These are phyloP conservation scores for Ogataea nitratoaversa DNA, from an alignment of 805 yeast species.

Conservation along the genomic window DNA sequence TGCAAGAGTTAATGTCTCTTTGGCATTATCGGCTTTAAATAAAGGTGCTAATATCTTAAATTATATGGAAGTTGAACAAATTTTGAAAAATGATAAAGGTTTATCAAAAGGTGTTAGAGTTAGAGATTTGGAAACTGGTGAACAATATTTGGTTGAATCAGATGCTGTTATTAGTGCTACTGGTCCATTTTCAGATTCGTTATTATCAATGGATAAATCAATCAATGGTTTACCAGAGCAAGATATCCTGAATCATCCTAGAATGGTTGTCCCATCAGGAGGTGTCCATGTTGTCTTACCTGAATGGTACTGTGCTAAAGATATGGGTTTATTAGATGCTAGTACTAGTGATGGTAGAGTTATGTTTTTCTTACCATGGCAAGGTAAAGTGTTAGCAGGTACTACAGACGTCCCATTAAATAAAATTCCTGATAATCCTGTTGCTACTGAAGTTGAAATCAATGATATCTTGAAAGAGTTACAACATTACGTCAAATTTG, in stretches of 20 bases:
- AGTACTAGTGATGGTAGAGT: slow-evolving; percentile 93
- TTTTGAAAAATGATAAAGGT: slow-evolving; percentile 58
- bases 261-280: slow-evolving; percentile 89
- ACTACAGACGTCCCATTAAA: slow-evolving; percentile 89
- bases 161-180: slow-evolving; percentile 86
- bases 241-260: slow-evolving; percentile 36
- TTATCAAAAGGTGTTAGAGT: slow-evolving; percentile 75
- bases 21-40: slow-evolving; percentile 81
- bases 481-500: slow-evolving; percentile 85
- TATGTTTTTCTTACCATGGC: slow-evolving; percentile 97
- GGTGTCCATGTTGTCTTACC: slow-evolving; percentile 94
- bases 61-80: slow-evolving; percentile 75
- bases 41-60: slow-evolving; percentile 87
- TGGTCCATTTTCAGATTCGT: slow-evolving; percentile 84
- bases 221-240: slow-evolving; percentile 55
- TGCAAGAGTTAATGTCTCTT: slow-evolving; percentile 80
- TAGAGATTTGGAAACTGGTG: slow-evolving; percentile 64
- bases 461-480: slow-evolving; percentile 82
- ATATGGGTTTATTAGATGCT: slow-evolving; percentile 87
- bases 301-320: slow-evolving; percentile 83
- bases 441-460: slow-evolving; percentile 84
- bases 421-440: slow-evolving; percentile 68
- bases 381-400: slow-evolving; percentile 93
- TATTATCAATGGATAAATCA: slow-evolving; percentile 82
- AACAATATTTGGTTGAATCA: slow-evolving; percentile 57